phyloP scores from a whole-genome alignment of 371 early-diverging fungal species.

The Vairimorpha necatrix region DNA sequence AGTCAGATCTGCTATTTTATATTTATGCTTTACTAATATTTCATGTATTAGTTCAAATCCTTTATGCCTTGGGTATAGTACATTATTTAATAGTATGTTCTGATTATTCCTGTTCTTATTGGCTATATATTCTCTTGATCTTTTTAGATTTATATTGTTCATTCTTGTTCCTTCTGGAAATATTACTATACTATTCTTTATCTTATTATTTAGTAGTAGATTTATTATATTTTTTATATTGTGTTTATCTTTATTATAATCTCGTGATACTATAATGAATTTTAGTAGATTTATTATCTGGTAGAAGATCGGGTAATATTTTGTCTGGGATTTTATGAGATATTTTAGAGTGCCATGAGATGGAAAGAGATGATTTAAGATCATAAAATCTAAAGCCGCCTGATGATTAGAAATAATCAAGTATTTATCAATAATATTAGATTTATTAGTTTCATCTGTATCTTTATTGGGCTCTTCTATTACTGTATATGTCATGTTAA shows the following conservation, averaged over 20 bases:
- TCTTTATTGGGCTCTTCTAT: too few species aligned
- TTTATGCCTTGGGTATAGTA: constrained; percentile 73
- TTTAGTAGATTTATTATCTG: constrained; percentile 39
- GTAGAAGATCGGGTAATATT: constrained; percentile 59
- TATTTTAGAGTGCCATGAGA: constrained; percentile 51
- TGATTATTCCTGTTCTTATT: constrained; percentile 66
- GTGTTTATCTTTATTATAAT: constrained; percentile 53
- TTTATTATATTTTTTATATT: constrained; percentile 50
- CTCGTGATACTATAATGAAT: constrained; percentile 56
- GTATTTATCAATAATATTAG: constrained; percentile 11
- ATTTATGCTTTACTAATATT: constrained; percentile 20
- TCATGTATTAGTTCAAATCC: constrained; percentile 67
- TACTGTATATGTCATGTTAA: constrained; percentile 10
- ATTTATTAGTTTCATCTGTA: background rate
- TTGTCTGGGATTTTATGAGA: constrained; percentile 50
- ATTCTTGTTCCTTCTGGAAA: constrained; percentile 64
- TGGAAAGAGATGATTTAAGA: constrained; percentile 43
- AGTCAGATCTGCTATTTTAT: constrained; percentile 61
- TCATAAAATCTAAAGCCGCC: constrained; percentile 59
- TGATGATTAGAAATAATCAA: constrained; percentile 63
- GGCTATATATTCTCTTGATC: constrained; percentile 68
- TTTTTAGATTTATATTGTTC: constrained; percentile 25
- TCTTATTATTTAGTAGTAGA: constrained; percentile 11
- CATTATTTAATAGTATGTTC: constrained; percentile 67
- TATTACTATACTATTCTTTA: constrained; percentile 53